These are phyloP conservation scores for Coemansia asiatica DNA, from an alignment of 192 early-diverging fungal species.

Conservation along the genomic window DNA sequence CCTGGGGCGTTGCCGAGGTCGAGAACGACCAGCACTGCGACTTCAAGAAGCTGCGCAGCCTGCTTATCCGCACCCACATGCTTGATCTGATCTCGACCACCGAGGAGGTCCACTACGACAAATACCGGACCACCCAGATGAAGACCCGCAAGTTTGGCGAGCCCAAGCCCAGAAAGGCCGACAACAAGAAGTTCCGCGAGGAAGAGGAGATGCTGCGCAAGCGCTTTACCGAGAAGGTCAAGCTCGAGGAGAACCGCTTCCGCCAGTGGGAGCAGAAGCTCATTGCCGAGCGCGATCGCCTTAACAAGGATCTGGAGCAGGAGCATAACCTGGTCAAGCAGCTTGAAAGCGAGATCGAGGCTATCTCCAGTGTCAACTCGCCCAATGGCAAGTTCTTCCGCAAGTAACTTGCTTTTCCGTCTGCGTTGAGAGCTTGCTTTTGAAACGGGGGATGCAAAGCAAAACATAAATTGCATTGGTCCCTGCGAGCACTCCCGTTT, in stretches of 20 bases:
- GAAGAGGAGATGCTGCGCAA: conserved; percentile 95
- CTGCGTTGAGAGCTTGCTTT: neutral
- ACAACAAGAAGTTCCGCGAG: conserved; percentile 96
- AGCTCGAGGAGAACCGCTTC: conserved; percentile 96
- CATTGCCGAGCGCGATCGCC: conserved; percentile 95
- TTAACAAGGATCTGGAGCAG: conserved; percentile 97
- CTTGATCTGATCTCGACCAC: conserved; percentile 91
- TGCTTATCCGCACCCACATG: conserved; percentile 98
- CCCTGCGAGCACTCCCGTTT: neutral
- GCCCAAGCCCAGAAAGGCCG: conserved; percentile 75
- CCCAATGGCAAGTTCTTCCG: conserved; percentile 57
- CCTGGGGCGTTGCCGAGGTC: conserved; percentile 98
- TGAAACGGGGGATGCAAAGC: neutral
- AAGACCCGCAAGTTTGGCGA: conserved; percentile 86
- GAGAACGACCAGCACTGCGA: conserved; percentile 99
- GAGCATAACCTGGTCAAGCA: conserved; percentile 93
- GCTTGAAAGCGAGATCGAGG: conserved; percentile 78
- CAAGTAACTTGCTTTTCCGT: conserved; percentile 35
- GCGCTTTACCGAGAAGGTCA: conserved; percentile 97
- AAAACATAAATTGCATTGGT: conserved; percentile 1
- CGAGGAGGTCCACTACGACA: conserved; percentile 95
- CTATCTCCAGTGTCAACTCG: conserved; percentile 47
- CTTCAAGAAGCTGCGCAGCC: conserved; percentile 94
- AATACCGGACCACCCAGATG: conserved; percentile 84
- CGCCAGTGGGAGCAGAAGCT: conserved; percentile 95